Evolutionary conservation across 2,329 filamentous ascomycete genomes (phyloP).

Genomic region (Sporothrix protearum): DNA sequence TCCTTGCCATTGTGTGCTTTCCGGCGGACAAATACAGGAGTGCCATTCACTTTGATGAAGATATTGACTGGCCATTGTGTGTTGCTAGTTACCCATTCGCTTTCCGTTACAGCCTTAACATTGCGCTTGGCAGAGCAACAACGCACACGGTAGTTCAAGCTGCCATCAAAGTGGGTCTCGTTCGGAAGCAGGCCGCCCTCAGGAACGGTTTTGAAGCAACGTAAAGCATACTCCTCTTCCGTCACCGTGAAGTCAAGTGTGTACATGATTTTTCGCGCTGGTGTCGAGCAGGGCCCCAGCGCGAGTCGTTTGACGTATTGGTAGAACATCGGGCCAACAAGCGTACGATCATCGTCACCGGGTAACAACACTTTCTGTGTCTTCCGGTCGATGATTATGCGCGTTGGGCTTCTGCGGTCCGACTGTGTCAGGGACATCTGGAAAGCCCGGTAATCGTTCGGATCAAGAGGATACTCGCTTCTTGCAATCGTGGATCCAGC

Average conservation of each 20-base stretch:
- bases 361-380: neutral
- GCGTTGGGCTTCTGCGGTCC: conserved; percentile 47
- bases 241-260: conserved; percentile 48
- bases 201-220: conserved; percentile 38
- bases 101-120: conserved; percentile 37
- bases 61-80: conserved; percentile 68
- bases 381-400: conserved; percentile 34
- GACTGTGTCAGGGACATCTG: conserved; percentile 46
- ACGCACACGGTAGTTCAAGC: conserved; percentile 64
- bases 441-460: conserved; percentile 43
- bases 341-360: neutral
- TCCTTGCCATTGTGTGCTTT: conserved; percentile 73
- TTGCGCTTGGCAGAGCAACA: conserved; percentile 46
- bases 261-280: conserved; percentile 40
- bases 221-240: conserved; percentile 34
- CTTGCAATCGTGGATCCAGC: conserved; percentile 29
- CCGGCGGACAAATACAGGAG: conserved; percentile 56
- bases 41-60: conserved; percentile 64
- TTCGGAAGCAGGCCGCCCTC: conserved; percentile 36
- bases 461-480: conserved; percentile 42
- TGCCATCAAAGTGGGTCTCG: conserved; percentile 47
- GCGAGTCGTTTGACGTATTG: conserved; percentile 55
- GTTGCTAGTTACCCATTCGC: conserved; percentile 60
- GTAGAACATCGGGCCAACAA: conserved; percentile 45
- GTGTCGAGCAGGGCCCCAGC: conserved; percentile 42